A percentile compares a stretch with the other conserved stretches of the same genome.
phyloP scores from a whole-genome alignment of 306 rosid genomes.

The Quercus rubra region DNA sequence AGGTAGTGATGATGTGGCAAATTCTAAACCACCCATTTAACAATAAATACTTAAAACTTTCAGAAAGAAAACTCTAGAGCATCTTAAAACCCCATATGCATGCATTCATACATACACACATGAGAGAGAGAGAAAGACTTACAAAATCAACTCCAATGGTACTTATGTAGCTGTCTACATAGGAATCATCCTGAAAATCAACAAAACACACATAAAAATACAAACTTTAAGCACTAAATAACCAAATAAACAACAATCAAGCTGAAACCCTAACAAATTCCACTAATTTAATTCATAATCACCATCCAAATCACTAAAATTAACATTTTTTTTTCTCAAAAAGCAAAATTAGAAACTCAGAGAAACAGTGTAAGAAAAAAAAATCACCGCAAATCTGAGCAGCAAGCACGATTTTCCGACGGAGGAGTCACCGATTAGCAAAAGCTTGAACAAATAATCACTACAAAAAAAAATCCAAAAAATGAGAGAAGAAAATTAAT shows the following conservation, averaged over 20 bases:
- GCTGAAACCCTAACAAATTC: constrained; percentile 13
- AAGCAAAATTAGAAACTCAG: neutral
- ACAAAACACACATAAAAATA: neutral
- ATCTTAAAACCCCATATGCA: too few species aligned
- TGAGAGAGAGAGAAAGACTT: constrained; percentile 1
- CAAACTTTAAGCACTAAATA: neutral
- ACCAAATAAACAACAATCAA: neutral
- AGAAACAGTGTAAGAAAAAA: neutral
- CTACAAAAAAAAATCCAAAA: constrained; percentile 28
- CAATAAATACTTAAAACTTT: too few species aligned
- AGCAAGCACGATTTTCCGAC: constrained; percentile 95
- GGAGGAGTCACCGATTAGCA: constrained; percentile 92
- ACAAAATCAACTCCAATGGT: constrained; percentile 99
- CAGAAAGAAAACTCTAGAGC: too few species aligned
- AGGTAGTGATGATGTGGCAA: too few species aligned
- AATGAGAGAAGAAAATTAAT: neutral
- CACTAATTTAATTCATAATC: neutral
- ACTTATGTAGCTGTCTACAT: constrained; percentile 90
- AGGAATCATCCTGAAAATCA: constrained; percentile 73
- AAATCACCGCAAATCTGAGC: constrained; percentile 80
- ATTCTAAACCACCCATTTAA: too few species aligned
- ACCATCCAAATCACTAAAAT: neutral
- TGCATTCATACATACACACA: neutral
- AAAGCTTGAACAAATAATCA: constrained; percentile 91
- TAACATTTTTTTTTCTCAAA: too few species aligned